Base-by-base conservation (phyloP, 1,284 basidiomycete genomes). In the Moesziomyces parantarcticus region DNA sequence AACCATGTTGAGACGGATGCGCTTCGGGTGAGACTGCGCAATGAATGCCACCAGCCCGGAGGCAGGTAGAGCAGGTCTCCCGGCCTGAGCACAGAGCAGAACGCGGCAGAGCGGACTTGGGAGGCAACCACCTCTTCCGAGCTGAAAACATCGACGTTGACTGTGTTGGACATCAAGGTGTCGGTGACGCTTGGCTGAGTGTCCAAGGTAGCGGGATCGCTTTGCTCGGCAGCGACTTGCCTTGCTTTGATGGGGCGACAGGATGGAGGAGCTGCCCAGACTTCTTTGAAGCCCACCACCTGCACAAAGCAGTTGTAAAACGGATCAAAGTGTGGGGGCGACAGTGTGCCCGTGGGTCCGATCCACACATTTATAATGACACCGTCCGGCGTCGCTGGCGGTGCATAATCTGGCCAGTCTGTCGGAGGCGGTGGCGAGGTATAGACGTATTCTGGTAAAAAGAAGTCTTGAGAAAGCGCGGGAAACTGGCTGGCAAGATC, bases 321-420 rank as follows among this genome's bases (percentile, higher is more conserved):
- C 0, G 94, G 94, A 82, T 99, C 96, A n/a, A 90, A 93, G 85
- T 99, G 96, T 2, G 96, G 92, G 4, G 95, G 95, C 10, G 92
- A 93, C 48, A 91, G 81, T 0, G 92, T 90, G 18, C 88, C 88
- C 58, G 85, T 86, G 0, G 92, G 92, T 0, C 96, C 96, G 1
- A 98, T 81, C 96, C 96, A 99, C 3, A 89, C 90, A 80, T 96
- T 97, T 41, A 92, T 85, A 13, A 93, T 87, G 11, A 91, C 85
- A 32, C 89, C 88, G 16, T 77, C 73, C 13, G 89, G 88, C 55
- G 91, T 91, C 11, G 81, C 77, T 0, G 92, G 93, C 1, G 91
- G 88, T 7, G 75, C 68, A 80, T 94, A 95, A 0, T 87, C 75
- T 7, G 86, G 79, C 57, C 67, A 70, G 29, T 63, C 57, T 29